Evolutionary conservation across 2,329 filamentous ascomycete genomes (phyloP).

Genomic region (Aspergillus arachidicola): DNA sequence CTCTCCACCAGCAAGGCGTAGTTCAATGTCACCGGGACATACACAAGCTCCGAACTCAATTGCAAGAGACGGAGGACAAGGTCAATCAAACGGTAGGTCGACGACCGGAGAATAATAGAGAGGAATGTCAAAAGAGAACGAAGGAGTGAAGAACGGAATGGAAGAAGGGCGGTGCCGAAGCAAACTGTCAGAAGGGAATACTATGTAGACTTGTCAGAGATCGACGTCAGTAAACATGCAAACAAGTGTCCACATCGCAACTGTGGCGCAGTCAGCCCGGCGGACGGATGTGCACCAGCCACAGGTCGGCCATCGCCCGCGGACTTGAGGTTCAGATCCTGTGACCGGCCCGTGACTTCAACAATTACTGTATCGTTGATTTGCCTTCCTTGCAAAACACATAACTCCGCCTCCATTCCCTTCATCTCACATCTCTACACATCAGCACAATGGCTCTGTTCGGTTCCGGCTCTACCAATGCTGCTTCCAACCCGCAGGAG

Average conservation of each 20-base stretch:
- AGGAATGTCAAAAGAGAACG: conserved; percentile 6
- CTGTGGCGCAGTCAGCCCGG: conserved; percentile 20
- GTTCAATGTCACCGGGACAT: conserved; percentile 42
- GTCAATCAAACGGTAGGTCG: neutral
- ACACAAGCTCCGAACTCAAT: conserved; percentile 48
- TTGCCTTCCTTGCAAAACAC: neutral
- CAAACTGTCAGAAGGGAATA: neutral
- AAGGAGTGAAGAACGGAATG: conserved; percentile 17
- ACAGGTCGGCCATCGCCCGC: conserved; percentile 11
- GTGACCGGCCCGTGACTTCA: neutral
- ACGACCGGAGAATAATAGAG: conserved; percentile 5
- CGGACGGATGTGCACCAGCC: conserved; percentile 15
- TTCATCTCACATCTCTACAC: neutral
- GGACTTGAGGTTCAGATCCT: neutral
- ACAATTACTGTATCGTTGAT: neutral
- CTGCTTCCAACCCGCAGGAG: conserved; percentile 31
- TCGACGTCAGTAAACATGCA: conserved; percentile 15
- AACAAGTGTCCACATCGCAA: conserved; percentile 29
- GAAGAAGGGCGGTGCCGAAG: conserved; percentile 7
- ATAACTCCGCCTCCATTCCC: neutral
- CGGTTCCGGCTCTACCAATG: conserved; percentile 35
- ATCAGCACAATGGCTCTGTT: conserved; percentile 40
- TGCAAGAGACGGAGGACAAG: conserved; percentile 7
- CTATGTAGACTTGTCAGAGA: conserved; percentile 1
- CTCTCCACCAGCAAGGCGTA: conserved; percentile 3